These are phyloP conservation scores for Ceratocystis eucalypticola DNA, from an alignment of 2,329 filamentous ascomycete genomes.

Conservation along the genomic window DNA sequence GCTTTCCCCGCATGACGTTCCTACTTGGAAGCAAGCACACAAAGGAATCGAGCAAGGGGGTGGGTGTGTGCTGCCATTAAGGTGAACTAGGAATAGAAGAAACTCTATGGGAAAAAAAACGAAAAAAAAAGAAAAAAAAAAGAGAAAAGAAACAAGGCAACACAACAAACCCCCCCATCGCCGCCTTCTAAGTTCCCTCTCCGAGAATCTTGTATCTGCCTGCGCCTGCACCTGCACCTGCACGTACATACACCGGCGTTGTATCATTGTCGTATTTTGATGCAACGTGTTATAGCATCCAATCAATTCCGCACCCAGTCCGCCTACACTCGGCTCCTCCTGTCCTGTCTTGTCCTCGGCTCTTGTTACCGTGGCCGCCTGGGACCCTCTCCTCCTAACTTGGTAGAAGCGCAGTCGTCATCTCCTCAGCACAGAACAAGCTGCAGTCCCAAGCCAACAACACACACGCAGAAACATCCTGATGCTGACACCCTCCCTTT, in stretches of 20 bases:
- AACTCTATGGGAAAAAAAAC: neutral
- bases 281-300: neutral
- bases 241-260: neutral
- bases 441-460: neutral
- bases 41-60: neutral
- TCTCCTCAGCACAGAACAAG: neutral
- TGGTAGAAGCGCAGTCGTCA: neutral
- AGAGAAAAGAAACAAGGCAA: neutral
- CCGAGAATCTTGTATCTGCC: neutral
- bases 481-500: neutral
- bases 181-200: neutral
- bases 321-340: neutral
- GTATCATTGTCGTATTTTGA: neutral
- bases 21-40: neutral
- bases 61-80: neutral
- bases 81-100: neutral
- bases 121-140: neutral
- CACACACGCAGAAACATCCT: neutral
- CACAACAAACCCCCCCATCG: neutral
- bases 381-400: neutral
- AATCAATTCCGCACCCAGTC: neutral
- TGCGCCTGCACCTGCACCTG: too few relatives aligned
- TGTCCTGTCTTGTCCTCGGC: neutral
- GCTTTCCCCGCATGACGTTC: constrained; percentile 5
- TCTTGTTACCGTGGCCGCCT: neutral